Evolutionary conservation across 208 protist genomes (phyloP).

Genomic region (Wallacemonas sp.): DNA sequence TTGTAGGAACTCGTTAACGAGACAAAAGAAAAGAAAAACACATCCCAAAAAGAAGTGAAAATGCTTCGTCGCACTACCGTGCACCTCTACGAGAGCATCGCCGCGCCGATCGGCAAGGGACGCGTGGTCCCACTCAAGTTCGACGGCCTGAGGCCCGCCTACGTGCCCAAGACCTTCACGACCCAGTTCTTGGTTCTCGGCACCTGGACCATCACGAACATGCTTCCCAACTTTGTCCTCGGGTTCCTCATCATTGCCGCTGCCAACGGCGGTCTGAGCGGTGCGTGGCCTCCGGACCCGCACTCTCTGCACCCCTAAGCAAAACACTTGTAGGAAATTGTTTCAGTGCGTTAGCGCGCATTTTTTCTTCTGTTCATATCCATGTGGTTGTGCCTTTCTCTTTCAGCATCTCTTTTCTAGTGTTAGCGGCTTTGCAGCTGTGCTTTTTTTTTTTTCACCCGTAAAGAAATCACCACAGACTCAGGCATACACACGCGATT

Average conservation of each 20-base stretch:
- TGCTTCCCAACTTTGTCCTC: conserved; percentile 78
- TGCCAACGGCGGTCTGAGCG: conserved; percentile 78
- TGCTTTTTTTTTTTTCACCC: conserved; percentile 14
- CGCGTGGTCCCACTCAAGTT: conserved; percentile 83
- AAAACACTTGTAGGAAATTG: conserved; percentile 11
- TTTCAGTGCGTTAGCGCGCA: conserved; percentile 1
- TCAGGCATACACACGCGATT: conserved; percentile 14
- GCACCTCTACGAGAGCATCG: conserved; percentile 55
- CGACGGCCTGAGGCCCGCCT: conserved; percentile 74
- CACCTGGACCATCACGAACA: conserved; percentile 75
- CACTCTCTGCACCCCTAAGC: conserved; percentile 80
- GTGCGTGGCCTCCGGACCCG: conserved; percentile 81
- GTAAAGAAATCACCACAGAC: background rate
- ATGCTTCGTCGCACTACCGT: conserved; percentile 73
- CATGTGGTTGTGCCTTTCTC: conserved; percentile 4
- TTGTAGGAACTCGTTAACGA: conserved; percentile 16
- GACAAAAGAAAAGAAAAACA: conserved; percentile 12
- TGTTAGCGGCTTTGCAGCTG: background rate
- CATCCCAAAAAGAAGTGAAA: conserved; percentile 21
- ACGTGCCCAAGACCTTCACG: conserved; percentile 78
- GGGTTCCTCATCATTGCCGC: conserved; percentile 74
- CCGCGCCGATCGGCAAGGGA: conserved; percentile 73
- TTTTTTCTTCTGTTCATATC: background rate
- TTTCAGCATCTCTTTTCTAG: conserved; percentile 6
- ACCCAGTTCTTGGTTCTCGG: conserved; percentile 83